Percentiles rank a stretch among this genome's conserved stretches.
These are phyloP conservation scores for Calocybe cyanea DNA, from an alignment of 768 basidiomycete species.

Conservation along the genomic window DNA sequence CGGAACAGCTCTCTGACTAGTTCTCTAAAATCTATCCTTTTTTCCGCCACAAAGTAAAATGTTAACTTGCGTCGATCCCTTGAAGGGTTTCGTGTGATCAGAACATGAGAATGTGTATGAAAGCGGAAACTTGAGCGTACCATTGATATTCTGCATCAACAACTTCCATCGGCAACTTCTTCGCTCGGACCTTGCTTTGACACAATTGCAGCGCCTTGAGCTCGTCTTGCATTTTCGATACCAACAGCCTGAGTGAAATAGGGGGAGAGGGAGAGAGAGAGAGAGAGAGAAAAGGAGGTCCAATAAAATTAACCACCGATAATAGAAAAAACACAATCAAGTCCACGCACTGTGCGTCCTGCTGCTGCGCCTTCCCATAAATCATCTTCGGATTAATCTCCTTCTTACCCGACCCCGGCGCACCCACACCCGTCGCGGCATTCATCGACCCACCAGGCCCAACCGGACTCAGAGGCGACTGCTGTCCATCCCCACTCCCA, in stretches of 20 bases:
- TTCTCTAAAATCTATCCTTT: conserved; percentile 94
- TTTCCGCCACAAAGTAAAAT: conserved; percentile 96
- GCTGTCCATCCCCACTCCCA: conserved; percentile 25
- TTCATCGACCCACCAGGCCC: conserved; percentile 15
- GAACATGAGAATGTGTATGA: too few species aligned
- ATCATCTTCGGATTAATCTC: conserved; percentile 98
- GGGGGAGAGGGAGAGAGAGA: not conserved
- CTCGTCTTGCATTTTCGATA: conserved; percentile 87
- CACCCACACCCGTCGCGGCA: conserved; percentile 18
- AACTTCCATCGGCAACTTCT: conserved; percentile 97
- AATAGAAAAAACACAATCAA: conserved; percentile 8
- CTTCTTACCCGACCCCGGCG: conserved; percentile 53
- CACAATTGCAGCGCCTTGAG: conserved; percentile 88
- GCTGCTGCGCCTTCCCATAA: conserved; percentile 78
- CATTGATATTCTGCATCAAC: conserved; percentile 99
- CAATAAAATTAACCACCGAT: not conserved
- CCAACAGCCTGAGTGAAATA: conserved; percentile 50
- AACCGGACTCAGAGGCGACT: conserved; percentile 25
- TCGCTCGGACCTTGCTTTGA: conserved; percentile 86
- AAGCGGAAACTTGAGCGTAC: too few species aligned
- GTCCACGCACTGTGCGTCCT: conserved; percentile 72
- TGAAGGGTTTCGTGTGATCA: too few species aligned
- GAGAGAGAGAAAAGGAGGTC: conserved; percentile 1
- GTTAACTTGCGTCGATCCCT: conserved; percentile 97
- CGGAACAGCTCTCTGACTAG: conserved; percentile 93